A percentile compares a stretch with the other conserved stretches of the same genome.
Evolutionary conservation across 345 rosid species (phyloP).

Genomic region (Litchi chinensis): DNA sequence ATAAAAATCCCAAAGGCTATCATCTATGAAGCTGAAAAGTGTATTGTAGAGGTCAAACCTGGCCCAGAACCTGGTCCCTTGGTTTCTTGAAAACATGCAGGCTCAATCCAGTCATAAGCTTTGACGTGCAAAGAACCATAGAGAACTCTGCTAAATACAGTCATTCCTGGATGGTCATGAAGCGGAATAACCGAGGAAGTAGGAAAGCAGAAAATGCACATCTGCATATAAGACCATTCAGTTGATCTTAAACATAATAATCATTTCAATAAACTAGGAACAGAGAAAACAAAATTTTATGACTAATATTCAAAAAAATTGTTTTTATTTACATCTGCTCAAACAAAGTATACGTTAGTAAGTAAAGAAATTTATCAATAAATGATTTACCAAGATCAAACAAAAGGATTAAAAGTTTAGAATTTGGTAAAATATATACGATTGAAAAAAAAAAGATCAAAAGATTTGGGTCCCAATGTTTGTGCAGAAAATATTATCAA

Average conservation of each 20-base stretch:
- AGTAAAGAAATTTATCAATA: neutral
- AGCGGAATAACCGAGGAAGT: conserved; percentile 92
- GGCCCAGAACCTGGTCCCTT: conserved; percentile 41
- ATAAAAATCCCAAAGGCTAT: neutral
- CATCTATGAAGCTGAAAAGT: conserved; percentile 11
- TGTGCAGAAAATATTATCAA: neutral
- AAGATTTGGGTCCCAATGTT: neutral
- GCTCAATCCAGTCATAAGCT: conserved; percentile 97
- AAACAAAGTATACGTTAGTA: neutral
- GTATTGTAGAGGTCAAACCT: conserved; percentile 37
- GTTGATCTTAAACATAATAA: neutral
- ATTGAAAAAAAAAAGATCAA: neutral
- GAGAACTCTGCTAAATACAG: conserved; percentile 89
- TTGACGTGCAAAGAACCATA: conserved; percentile 93
- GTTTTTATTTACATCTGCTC: neutral
- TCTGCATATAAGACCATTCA: conserved; percentile 51
- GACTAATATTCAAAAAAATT: neutral
- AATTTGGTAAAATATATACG: neutral
- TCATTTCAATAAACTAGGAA: conserved; percentile 6
- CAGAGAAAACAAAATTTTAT: neutral
- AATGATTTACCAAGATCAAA: neutral
- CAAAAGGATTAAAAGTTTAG: neutral
- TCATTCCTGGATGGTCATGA: conserved; percentile 97
- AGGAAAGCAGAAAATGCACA: conserved; percentile 95
- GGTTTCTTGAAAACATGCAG: conserved; percentile 56